Conservation (phyloP, 139 green algal genomes). For the Micromonas pusilla region DNA sequence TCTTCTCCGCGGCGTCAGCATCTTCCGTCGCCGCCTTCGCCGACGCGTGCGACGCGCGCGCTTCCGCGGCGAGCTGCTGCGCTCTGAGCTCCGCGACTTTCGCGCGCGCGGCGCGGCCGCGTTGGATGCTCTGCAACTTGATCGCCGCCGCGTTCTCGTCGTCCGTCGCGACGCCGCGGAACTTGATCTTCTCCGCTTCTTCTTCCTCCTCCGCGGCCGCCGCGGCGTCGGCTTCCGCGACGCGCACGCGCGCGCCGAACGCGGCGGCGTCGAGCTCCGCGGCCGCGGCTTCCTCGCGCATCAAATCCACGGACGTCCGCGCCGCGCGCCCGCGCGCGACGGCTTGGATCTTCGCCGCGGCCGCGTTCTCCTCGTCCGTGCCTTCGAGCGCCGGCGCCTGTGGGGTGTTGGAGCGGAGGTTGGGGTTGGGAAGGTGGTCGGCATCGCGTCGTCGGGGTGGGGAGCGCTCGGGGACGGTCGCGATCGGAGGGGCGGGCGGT, state of each 20-base stretch:
- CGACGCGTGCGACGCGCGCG: background rate
- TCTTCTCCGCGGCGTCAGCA: background rate
- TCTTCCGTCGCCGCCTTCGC: background rate
- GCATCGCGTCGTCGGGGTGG: no score
- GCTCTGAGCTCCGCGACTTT: background rate
- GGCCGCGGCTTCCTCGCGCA: background rate
- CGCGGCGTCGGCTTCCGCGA: background rate
- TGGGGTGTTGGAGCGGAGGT: no score
- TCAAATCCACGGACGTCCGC: background rate
- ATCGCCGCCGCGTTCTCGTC: background rate
- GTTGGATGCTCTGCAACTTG: background rate
- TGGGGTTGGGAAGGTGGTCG: no score
- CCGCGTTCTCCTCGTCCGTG: slow-evolving; percentile 8
- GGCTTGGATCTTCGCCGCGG: background rate
- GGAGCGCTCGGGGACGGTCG: no score
- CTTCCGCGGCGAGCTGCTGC: background rate
- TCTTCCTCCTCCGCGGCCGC: background rate
- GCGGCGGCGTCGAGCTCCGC: background rate
- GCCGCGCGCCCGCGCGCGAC: background rate
- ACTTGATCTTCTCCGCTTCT: background rate
- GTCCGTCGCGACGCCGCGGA: background rate
- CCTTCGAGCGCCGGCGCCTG: background rate
- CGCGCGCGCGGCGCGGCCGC: background rate
- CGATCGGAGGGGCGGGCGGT: no score
- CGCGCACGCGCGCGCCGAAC: background rate